Evolutionary conservation across 1,284 basidiomycete species (phyloP), one percentile per base, ranked within the genome.

Genomic region (Cryptococcus sp.): DNA sequence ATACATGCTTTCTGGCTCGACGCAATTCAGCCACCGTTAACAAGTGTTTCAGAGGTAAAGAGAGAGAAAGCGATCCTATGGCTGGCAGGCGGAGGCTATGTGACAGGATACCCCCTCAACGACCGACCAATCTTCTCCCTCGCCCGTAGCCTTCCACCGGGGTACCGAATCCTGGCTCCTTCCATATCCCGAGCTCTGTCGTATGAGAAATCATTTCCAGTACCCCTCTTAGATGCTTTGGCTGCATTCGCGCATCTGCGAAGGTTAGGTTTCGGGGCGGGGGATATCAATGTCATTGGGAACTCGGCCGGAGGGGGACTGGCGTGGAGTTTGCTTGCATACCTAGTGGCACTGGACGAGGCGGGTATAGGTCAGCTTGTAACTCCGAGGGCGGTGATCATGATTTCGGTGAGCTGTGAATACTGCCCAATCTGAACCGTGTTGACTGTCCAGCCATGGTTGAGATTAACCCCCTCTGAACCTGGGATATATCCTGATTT

Each of bases 271-370:
- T 79, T 80, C 59, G 64, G 67, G 0, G 73, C 80, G 1, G 75
- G 74, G 53, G 81, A 82, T 58, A 79, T 86, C 46, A 68, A 82
- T 46, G 64, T 87, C 28, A 78, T 81, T 10, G 85, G 85, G 31
- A 84, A 86, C 60, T 82, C 80, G 49, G 84, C 85, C 0, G 85
- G 85, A 3, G 84, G 82, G 1, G 84, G 85, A 57, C 75, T 85
- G 3, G 79, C 79, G 0, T 76, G 85, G 13, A 80, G 81, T 11
- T 24, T 60, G 1, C 18, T 41, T 3, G 42, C 45, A 21, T 61
- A 58, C 45, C 55, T 60, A 19, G 52, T 46, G 10, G 52, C 57
- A 1, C 66, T 73, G 31, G 28, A 51, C 13, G 44, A 46, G 31
- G 36, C 11, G n/a, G 22, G 18, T 14, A 19, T 24, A 10, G 40